Evolutionary conservation across 108 stramenopile species (phyloP), one percentile per base, ranked within the genome.

Genomic region (Asterionellopsis glacialis): DNA sequence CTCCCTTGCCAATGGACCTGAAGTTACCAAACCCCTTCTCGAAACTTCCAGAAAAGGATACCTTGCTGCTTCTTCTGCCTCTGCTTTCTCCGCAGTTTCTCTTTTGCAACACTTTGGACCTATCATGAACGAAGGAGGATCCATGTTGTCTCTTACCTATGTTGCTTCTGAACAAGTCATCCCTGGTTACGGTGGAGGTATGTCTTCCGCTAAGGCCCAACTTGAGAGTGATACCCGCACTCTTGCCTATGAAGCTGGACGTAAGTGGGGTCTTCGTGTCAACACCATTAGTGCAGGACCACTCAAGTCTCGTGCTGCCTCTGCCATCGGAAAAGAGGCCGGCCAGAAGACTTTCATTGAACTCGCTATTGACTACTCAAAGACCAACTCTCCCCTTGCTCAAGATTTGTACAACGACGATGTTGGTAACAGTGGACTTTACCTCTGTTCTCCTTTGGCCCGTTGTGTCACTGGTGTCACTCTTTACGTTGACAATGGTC

Each of bases 221-320:
- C 88, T 98, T 42, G 98, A 98, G 65, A 80, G 77, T 58, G 98
- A 98, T 74, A 98, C 98, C 55, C 88, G 95, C 21, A 88, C 87
- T 4, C 84, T 98, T 44, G 96, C 98, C 48, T 98, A 67, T 60
- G 98, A 98, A 76, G 96, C 96, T 45, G 98, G 98, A 12, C 87
- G 98, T 40, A 95, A 98, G 83, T 88, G 73, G 65, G 88, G 86
- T 18, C 50, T 97, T 43, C 91, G 96, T 60, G 92, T 98, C 42
- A 98, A 98, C 82, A 97, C 96, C 41, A 93, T 98, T 65, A 91
- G 89, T 48, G 98, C 98, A 44, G 98, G 98, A n/a, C 98, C 98
- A 24, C 86, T 98, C 42, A 97, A 97, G 73, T 89, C 87, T 26
- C 85, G 98, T 59, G 98, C 98, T 41, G 98, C 98, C 13, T 82